Base-by-base conservation (phyloP, 305 asterid species). In the Solanum hybrid region DNA sequence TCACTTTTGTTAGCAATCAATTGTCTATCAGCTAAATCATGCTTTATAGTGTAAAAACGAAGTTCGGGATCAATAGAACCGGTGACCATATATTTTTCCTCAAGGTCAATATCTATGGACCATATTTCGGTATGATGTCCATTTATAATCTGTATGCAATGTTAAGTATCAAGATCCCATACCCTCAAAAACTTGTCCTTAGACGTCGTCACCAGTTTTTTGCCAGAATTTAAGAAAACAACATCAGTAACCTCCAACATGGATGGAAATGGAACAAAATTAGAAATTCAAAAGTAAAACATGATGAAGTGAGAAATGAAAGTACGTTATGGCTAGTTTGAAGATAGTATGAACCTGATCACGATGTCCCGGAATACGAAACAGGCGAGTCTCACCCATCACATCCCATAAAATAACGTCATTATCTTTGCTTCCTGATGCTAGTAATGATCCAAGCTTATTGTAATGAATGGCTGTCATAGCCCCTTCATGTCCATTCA, bases 71-170 rank as follows among this genome's bases (percentile, higher is more conserved):
- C 99, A 85, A 94, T 92, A 31, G 99, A 97, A 88, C 98, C 99
- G 76, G 98, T 92, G 32, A 96, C 98, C 29, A 97, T 89, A 92
- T 95, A 97, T 88, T 94, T 95, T 89, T 97, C 98, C 86, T 91
- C 93, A 26, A 96, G 96, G 88, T 95, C 97, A 86, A 93, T 92
- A 92, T 95, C 98, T 89, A 96, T 93, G 79, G 99, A 96, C 99
- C 98, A 97, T 86, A 97, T 95, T 93, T 97, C 98, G 92, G 97
- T 97, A 84, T 97, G 98, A 91, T 97, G 98, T 69, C 99, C 99
- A 90, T 98, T 95, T 72, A 97, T 91, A 82, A 93, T 97, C 94
- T 97, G 98, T 90, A 95, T 92, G 86, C 98, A 96, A 89, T 95
- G 97, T 90, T 97, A 98, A 13, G 98, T 95, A 80, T 97, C 98